Evolutionary conservation across 179 eudicot species (phyloP).

Genomic region (Pouteria campechiana): DNA sequence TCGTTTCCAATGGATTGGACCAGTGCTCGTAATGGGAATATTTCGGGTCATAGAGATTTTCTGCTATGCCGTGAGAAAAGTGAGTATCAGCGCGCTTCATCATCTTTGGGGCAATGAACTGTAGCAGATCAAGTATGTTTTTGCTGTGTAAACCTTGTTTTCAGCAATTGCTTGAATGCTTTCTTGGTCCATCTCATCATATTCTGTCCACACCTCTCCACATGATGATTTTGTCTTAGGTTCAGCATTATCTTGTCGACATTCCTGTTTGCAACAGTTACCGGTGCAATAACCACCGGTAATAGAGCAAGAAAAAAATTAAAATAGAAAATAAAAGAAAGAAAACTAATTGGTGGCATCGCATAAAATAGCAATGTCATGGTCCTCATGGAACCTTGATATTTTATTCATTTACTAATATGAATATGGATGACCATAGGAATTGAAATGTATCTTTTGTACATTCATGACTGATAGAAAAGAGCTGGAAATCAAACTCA

Average conservation of each 20-base stretch:
- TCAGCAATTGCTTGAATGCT: slow-evolving; percentile 17
- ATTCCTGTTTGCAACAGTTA: slow-evolving; percentile 13
- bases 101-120: slow-evolving; percentile 42
- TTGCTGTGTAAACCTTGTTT: slow-evolving; percentile 35
- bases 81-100: slow-evolving; percentile 51
- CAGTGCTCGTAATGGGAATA: slow-evolving; percentile 41
- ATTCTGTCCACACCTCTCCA: slow-evolving; percentile 35
- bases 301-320: too few species aligned
- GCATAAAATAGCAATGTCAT: too few species aligned
- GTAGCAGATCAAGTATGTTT: slow-evolving; percentile 29
- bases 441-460: too few species aligned
- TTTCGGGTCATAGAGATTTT: slow-evolving; percentile 43
- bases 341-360: too few species aligned
- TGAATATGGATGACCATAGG: too few species aligned
- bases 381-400: too few species aligned
- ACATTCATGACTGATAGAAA: too few species aligned
- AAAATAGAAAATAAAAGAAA: too few species aligned
- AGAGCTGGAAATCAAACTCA: too few species aligned
- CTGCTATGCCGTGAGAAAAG: slow-evolving; percentile 48
- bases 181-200: slow-evolving; percentile 30
- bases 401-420: too few species aligned
- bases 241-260: slow-evolving; percentile 4
- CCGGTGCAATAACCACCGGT: too few species aligned
- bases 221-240: slow-evolving; percentile 13
- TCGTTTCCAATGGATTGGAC: slow-evolving; percentile 64